These are phyloP conservation scores for Ilex paraguariensis DNA, from an alignment of 305 asterid species.

Conservation along the genomic window DNA sequence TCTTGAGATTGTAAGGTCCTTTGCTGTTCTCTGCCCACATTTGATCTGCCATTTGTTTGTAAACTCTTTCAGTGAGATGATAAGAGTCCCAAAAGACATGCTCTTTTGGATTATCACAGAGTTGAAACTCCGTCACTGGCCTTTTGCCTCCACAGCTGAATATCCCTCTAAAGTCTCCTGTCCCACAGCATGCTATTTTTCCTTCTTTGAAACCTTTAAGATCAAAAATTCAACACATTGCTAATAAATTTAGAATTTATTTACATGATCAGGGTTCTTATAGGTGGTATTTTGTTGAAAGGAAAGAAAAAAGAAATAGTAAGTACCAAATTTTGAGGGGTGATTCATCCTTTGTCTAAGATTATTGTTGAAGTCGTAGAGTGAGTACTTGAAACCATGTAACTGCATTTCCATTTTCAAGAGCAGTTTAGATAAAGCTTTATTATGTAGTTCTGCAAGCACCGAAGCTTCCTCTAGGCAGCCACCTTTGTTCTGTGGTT, in stretches of 20 bases:
- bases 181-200: slow-evolving; percentile 58
- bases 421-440: slow-evolving; percentile 26
- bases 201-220: slow-evolving; percentile 47
- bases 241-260: no score
- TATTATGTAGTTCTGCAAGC: slow-evolving; percentile 48
- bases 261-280: no score
- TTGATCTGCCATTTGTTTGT: no score
- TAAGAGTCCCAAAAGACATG: slow-evolving; percentile 26
- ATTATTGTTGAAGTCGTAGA: slow-evolving; percentile 41
- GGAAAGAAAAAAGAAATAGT: no score
- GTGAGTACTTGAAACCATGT: slow-evolving; percentile 46
- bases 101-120: slow-evolving; percentile 46
- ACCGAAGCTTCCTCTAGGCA: slow-evolving; percentile 43
- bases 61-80: no score
- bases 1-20: no score
- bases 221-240: not conserved
- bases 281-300: no score
- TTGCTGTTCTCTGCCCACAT: no score
- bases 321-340: slow-evolving; percentile 48
- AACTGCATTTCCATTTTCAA: slow-evolving; percentile 27
- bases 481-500: slow-evolving; percentile 15
- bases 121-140: slow-evolving; percentile 34
- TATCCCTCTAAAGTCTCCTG: slow-evolving; percentile 46
- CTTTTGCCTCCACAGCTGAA: slow-evolving; percentile 70
- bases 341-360: slow-evolving; percentile 27